phyloP scores from a whole-genome alignment of 495 filamentous ascomycete species.

The Aspergillus diversus region DNA sequence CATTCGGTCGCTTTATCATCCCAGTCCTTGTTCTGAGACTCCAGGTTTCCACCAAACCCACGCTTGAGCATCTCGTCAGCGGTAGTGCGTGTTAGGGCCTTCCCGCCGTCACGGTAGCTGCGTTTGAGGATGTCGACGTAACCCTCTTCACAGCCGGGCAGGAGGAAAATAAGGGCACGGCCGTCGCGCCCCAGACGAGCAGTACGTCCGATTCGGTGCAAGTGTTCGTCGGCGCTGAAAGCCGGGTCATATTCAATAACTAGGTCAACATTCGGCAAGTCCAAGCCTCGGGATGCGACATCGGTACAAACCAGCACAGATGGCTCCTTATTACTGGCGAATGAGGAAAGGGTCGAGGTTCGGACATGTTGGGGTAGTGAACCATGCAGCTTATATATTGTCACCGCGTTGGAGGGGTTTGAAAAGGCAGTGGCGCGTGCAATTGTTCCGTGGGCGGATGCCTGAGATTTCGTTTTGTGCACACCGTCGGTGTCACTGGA shows the following conservation, averaged over 20 bases:
- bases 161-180: conserved; percentile 84
- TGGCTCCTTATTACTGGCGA: conserved; percentile 64
- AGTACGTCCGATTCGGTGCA: conserved; percentile 93
- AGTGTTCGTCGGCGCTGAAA: conserved; percentile 86
- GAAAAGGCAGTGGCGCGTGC: conserved; percentile 54
- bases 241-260: conserved; percentile 95
- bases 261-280: conserved; percentile 90
- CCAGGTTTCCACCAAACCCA: conserved; percentile 56
- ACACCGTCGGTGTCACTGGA: conserved; percentile 26
- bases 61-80: conserved; percentile 64
- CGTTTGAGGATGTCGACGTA: conserved; percentile 76
- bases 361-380: conserved; percentile 88
- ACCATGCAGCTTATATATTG: conserved; percentile 86
- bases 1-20: conserved; percentile 74
- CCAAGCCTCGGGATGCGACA: conserved; percentile 90
- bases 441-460: conserved; percentile 53
- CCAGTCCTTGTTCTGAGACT: conserved; percentile 55
- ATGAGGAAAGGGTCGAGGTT: conserved; percentile 79
- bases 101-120: conserved; percentile 59
- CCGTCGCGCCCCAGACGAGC: conserved; percentile 89
- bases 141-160: conserved; percentile 87
- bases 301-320: conserved; percentile 90
- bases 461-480: conserved; percentile 29
- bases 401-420: conserved; percentile 58
- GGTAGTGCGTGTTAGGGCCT: conserved; percentile 55